Evolutionary conservation across 2,329 filamentous ascomycete species (phyloP).

Genomic region (Xylariaceae sp.): DNA sequence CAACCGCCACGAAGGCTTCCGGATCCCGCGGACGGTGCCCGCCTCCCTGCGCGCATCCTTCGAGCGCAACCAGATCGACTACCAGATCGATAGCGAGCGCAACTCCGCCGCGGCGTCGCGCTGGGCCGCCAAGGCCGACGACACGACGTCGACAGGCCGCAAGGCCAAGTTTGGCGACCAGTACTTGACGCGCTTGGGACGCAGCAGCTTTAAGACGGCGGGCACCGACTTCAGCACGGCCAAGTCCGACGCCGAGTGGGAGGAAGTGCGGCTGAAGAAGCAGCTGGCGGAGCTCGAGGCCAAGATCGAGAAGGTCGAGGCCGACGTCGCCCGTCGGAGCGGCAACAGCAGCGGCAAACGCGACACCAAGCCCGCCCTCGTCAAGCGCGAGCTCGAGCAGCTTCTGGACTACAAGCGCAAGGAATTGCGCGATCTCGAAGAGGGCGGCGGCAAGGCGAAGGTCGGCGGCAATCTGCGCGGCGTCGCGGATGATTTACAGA

Average conservation of each 20-base stretch:
- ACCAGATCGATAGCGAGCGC: constrained; percentile 75
- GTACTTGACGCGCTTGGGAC: constrained; percentile 85
- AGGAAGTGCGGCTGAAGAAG: constrained; percentile 91
- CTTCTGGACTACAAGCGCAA: constrained; percentile 90
- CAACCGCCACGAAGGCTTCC: constrained; percentile 88
- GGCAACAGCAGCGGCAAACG: constrained; percentile 54
- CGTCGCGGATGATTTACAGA: constrained; percentile 77
- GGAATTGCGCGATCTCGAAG: constrained; percentile 69
- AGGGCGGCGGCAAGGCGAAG: constrained; percentile 62
- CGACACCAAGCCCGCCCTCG: constrained; percentile 78
- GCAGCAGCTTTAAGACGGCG: constrained; percentile 70
- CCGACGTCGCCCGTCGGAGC: constrained; percentile 55
- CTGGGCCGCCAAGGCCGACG: constrained; percentile 75
- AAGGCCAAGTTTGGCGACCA: constrained; percentile 98
- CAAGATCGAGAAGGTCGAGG: constrained; percentile 79
- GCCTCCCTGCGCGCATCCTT: constrained; percentile 87
- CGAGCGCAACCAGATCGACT: constrained; percentile 94
- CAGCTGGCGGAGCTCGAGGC: constrained; percentile 84
- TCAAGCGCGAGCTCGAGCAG: constrained; percentile 91
- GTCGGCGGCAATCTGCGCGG: constrained; percentile 69
- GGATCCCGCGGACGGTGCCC: constrained; percentile 86
- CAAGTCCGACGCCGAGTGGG: constrained; percentile 84
- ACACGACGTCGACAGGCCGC: constrained; percentile 75
- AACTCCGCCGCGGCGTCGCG: constrained; percentile 59
- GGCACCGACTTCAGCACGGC: constrained; percentile 87